phyloP scores from a whole-genome alignment of 2,329 filamentous ascomycete species.

The Hymenoscyphus linearis region DNA sequence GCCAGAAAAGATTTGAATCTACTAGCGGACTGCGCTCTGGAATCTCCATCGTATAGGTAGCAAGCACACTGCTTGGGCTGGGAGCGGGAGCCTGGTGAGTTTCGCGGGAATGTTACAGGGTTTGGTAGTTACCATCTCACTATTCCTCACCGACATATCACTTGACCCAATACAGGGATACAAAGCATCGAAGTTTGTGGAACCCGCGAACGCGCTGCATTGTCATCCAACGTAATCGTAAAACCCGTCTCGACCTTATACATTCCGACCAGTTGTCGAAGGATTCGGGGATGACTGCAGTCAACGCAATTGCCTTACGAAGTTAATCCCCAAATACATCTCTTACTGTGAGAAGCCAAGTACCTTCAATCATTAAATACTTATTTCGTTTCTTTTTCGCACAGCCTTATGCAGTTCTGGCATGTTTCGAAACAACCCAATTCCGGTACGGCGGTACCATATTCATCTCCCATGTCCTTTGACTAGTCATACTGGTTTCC shows the following conservation, averaged over 20 bases:
- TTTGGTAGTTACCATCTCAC: not conserved
- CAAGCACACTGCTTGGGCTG: not conserved
- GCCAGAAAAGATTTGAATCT: not conserved
- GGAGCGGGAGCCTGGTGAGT: not conserved
- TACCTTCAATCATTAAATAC: not conserved
- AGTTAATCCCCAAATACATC: not conserved
- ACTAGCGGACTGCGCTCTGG: not conserved
- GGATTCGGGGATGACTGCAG: not conserved
- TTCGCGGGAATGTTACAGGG: not conserved
- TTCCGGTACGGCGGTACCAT: not conserved
- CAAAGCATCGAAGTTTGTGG: not conserved
- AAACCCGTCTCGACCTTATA: not conserved
- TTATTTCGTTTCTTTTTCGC: not conserved
- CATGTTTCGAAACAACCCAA: not conserved
- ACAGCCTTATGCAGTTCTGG: not conserved
- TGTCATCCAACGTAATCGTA: not conserved
- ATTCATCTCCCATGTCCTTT: not conserved
- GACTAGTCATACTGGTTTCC: not conserved
- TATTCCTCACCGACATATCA: not conserved
- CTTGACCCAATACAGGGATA: not conserved
- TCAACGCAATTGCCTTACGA: not conserved
- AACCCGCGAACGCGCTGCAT: not conserved
- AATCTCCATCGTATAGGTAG: not conserved
- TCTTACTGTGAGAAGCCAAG: not conserved
- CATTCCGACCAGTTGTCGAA: not conserved